Evolutionary conservation across 2,329 filamentous ascomycete species (phyloP).

Genomic region (Neofusicoccum laricinum): DNA sequence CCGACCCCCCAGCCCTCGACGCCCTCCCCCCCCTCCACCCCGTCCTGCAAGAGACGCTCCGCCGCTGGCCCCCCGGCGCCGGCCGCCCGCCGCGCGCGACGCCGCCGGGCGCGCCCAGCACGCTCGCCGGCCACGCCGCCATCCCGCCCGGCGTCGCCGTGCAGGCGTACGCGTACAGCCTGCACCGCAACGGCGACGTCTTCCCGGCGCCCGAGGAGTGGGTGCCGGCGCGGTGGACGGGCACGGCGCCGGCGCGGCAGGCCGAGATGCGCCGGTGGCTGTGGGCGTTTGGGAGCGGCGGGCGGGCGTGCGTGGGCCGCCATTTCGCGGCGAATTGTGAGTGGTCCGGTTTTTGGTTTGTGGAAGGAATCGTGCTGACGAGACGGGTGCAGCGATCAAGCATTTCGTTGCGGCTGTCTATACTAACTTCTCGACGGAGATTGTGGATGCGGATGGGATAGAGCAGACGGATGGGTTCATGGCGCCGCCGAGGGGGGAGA

Average conservation of each 20-base stretch:
- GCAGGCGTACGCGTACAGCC: slow-evolving; percentile 45
- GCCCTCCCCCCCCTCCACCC: slow-evolving; percentile 56
- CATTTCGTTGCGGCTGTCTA: slow-evolving; percentile 68
- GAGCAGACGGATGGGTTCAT: slow-evolving; percentile 37
- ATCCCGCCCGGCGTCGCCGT: slow-evolving; percentile 45
- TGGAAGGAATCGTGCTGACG: no score
- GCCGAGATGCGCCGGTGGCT: slow-evolving; percentile 48
- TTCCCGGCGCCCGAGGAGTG: slow-evolving; percentile 43
- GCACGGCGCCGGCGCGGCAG: slow-evolving; percentile 25
- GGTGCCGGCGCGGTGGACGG: slow-evolving; percentile 41
- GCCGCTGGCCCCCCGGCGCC: slow-evolving; percentile 60
- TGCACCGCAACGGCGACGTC: slow-evolving; percentile 46
- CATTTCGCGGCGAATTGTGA: slow-evolving; percentile 47
- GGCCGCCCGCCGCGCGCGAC: slow-evolving; percentile 60
- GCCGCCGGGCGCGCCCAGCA: slow-evolving; percentile 29
- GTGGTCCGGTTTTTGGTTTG: no score
- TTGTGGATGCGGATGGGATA: slow-evolving; percentile 36
- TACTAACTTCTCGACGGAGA: slow-evolving; percentile 50
- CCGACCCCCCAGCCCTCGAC: slow-evolving; percentile 42
- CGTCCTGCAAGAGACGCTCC: slow-evolving; percentile 59
- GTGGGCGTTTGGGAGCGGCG: slow-evolving; percentile 45
- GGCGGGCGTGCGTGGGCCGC: slow-evolving; percentile 44
- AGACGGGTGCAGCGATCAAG: slow-evolving; percentile 61
- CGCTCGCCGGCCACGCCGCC: slow-evolving; percentile 36
- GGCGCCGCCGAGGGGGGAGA: slow-evolving; percentile 34